phyloP scores from a whole-genome alignment of 2,329 filamentous ascomycete species.

The Sporothrix phasma region DNA sequence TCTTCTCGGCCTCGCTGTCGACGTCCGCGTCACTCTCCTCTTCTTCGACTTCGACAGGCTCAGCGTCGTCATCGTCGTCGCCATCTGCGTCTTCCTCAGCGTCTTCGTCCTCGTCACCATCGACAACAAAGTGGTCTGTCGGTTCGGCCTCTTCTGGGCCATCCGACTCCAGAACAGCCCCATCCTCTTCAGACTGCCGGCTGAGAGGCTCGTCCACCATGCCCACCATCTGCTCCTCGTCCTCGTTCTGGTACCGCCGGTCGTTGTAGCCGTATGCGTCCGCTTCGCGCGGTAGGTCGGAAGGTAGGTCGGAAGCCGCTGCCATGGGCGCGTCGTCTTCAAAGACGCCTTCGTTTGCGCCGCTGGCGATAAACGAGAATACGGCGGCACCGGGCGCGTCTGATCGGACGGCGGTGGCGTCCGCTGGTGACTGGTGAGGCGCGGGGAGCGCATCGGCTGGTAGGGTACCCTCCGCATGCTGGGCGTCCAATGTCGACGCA shows the following conservation, averaged over 20 bases:
- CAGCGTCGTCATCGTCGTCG: slow-evolving; percentile 4
- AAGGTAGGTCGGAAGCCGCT: no score
- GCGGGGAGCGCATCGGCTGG: not conserved
- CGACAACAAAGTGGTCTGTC: slow-evolving; percentile 22
- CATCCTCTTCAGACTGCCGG: slow-evolving; percentile 15
- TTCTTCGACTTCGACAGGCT: slow-evolving; percentile 19
- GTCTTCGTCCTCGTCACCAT: slow-evolving; percentile 19
- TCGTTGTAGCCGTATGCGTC: slow-evolving; percentile 21
- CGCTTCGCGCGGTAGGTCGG: slow-evolving; percentile 19
- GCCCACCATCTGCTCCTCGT: slow-evolving; percentile 23
- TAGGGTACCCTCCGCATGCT: not conserved
- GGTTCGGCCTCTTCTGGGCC: slow-evolving; percentile 27
- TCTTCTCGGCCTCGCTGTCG: not conserved
- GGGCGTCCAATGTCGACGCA: not conserved
- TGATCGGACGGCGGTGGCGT: not conserved
- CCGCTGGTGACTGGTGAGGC: not conserved
- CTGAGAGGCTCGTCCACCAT: slow-evolving; percentile 16
- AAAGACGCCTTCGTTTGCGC: slow-evolving; percentile 9
- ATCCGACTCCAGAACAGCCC: slow-evolving; percentile 22
- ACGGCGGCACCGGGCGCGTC: not conserved
- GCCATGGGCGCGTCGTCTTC: not conserved
- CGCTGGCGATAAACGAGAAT: not conserved
- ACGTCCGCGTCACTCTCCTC: slow-evolving; percentile 23
- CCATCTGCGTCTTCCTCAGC: slow-evolving; percentile 22
- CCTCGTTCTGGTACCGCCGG: slow-evolving; percentile 23